phyloP scores from a whole-genome alignment of 306 rosid genomes.

The Vigna mungo region DNA sequence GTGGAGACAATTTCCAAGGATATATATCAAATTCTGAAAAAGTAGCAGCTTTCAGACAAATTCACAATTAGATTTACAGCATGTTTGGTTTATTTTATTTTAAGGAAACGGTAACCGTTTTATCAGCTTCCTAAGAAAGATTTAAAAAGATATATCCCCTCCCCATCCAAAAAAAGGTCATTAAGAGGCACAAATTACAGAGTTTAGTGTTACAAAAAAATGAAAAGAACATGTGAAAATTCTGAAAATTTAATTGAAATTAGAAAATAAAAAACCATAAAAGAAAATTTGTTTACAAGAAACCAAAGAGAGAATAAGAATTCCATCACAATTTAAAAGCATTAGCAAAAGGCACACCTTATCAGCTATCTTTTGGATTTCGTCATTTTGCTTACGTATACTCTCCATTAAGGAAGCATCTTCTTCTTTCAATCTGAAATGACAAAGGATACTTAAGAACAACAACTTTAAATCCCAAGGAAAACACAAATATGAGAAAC shows the following conservation, averaged over 20 bases:
- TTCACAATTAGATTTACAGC: background rate
- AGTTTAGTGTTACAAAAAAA: background rate
- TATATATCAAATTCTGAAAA: too few species aligned
- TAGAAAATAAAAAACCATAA: background rate
- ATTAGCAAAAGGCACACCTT: slow-evolving; percentile 54
- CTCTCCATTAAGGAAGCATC: slow-evolving; percentile 50
- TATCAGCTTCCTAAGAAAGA: background rate
- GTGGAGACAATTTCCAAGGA: too few species aligned
- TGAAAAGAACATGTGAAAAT: slow-evolving; percentile 11
- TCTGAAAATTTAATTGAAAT: background rate
- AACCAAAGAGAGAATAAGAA: background rate
- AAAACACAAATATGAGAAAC: slow-evolving; percentile 40
- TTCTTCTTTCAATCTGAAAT: slow-evolving; percentile 75
- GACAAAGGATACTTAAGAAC: slow-evolving; percentile 40
- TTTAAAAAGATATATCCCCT: background rate
- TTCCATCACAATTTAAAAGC: slow-evolving; percentile 6
- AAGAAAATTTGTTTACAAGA: background rate
- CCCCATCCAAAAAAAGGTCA: background rate
- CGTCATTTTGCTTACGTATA: slow-evolving; percentile 44
- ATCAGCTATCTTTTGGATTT: slow-evolving; percentile 51
- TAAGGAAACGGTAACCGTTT: background rate
- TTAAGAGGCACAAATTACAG: background rate
- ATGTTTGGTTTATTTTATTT: too few species aligned
- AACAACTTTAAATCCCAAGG: slow-evolving; percentile 41
- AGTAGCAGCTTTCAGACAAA: background rate